Percentiles rank a stretch among this genome's conserved stretches.
Conservation (phyloP, 345 rosid species). For the Salix udensis region DNA sequence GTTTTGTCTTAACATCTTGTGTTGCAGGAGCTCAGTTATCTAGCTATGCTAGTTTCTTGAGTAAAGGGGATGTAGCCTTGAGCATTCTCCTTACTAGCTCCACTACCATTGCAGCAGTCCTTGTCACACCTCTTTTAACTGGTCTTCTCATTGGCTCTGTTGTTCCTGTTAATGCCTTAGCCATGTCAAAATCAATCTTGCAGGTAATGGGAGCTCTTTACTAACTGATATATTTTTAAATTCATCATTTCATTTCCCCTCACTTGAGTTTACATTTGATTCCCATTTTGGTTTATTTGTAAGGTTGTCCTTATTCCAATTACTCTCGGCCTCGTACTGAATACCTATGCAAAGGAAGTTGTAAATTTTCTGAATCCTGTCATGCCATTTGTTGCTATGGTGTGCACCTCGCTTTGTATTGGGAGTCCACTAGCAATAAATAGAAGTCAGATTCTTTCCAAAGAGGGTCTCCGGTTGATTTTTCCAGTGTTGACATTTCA, state of each 20-base stretch:
- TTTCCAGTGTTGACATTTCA: conserved; percentile 81
- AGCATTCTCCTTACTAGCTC: conserved; percentile 86
- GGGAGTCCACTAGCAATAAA: conserved; percentile 95
- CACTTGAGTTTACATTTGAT: neutral
- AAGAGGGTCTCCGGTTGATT: conserved; percentile 62
- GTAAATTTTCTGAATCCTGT: conserved; percentile 60
- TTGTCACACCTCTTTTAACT: conserved; percentile 58
- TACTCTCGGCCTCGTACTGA: conserved; percentile 72
- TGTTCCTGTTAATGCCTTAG: conserved; percentile 89
- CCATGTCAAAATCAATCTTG: conserved; percentile 91
- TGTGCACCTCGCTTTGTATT: conserved; percentile 81
- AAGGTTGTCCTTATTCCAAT: conserved; percentile 92
- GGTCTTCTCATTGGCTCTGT: conserved; percentile 87
- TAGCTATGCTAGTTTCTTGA: conserved; percentile 72
- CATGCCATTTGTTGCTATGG: conserved; percentile 94
- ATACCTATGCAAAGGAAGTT: conserved; percentile 83
- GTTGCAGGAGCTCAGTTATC: conserved; percentile 94
- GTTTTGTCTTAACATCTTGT: conserved; percentile 84
- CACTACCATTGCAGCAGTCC: conserved; percentile 76
- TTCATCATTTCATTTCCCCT: neutral
- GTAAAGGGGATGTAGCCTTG: conserved; percentile 85
- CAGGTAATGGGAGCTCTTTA: conserved; percentile 48
- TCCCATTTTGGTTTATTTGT: conserved; percentile 7
- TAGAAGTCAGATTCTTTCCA: conserved; percentile 65
- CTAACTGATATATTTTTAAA: neutral